Percentiles rank a stretch among this genome's conserved stretches.
These are phyloP conservation scores for Phaffomyces thermotolerans DNA, from an alignment of 805 yeast species.

Conservation along the genomic window DNA sequence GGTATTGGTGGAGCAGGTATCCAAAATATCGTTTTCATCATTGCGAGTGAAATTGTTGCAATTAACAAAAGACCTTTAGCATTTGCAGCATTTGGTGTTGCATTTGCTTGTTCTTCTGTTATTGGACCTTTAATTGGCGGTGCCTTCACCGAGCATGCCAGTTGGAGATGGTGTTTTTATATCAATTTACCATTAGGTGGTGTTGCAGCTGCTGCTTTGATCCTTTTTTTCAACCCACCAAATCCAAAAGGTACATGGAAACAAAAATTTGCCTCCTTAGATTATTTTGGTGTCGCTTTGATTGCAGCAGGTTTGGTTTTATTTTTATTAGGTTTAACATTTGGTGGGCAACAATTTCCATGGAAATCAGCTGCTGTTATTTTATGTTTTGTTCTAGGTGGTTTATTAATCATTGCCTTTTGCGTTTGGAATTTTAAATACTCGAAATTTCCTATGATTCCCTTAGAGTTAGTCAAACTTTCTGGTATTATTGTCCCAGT, in stretches of 20 bases:
- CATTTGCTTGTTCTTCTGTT: conserved; percentile 44
- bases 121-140: conserved; percentile 65
- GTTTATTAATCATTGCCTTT: conserved; percentile 29
- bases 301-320: conserved; percentile 38
- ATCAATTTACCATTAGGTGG: conserved; percentile 65
- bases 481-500: conserved; percentile 28
- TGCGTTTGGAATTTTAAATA: conserved; percentile 33
- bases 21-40: conserved; percentile 46
- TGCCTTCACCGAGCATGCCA: conserved; percentile 46
- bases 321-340: conserved; percentile 41
- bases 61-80: conserved; percentile 19
- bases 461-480: conserved; percentile 32
- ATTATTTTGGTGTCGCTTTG: conserved; percentile 41
- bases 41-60: conserved; percentile 42
- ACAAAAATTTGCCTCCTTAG: conserved; percentile 36
- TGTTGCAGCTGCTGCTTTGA: conserved; percentile 30
- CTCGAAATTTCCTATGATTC: conserved; percentile 41
- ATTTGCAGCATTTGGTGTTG: conserved; percentile 20
- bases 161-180: conserved; percentile 79
- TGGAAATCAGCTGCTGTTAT: conserved; percentile 55
- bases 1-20: conserved; percentile 70
- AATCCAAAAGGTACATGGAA: conserved; percentile 32
- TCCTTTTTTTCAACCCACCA: conserved; percentile 41
- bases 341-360: conserved; percentile 44
- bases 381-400: conserved; percentile 40